Percentiles rank a stretch among this genome's conserved stretches.
phyloP scores from a whole-genome alignment of 805 yeast genomes.

The Torulaspora indica region DNA sequence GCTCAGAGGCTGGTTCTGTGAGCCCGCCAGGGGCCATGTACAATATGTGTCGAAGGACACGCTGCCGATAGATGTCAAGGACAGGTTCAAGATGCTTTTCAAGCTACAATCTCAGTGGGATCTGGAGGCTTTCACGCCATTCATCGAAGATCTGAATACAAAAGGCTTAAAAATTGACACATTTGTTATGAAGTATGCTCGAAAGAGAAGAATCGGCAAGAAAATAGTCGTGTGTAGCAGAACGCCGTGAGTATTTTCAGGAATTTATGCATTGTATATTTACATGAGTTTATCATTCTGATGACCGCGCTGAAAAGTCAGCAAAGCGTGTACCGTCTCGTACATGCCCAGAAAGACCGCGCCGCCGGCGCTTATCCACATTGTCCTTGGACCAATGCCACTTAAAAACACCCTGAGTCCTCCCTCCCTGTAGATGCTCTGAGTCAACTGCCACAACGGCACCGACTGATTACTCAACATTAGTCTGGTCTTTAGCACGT shows the following conservation, averaged over 20 bases:
- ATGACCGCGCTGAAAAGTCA: conserved; percentile 17
- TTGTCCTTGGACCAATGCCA: conserved; percentile 92
- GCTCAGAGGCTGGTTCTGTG: conserved; percentile 52
- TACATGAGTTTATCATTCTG: conserved; percentile 13
- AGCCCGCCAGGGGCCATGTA: conserved; percentile 44
- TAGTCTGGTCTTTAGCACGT: conserved; percentile 74
- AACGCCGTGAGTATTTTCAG: conserved; percentile 4
- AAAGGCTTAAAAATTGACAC: conserved; percentile 52
- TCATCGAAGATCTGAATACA: conserved; percentile 53
- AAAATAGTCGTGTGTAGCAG: conserved; percentile 37
- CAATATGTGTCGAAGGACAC: conserved; percentile 48
- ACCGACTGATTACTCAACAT: conserved; percentile 61
- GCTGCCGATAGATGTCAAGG: conserved; percentile 46
- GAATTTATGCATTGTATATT: conserved; percentile 7
- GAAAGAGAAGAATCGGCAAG: conserved; percentile 46
- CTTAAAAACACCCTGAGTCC: conserved; percentile 67
- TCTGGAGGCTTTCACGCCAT: conserved; percentile 58
- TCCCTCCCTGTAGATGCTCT: conserved; percentile 58
- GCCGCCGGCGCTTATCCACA: conserved; percentile 98
- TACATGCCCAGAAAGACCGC: conserved; percentile 94
- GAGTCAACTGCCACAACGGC: conserved; percentile 45
- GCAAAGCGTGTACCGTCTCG: conserved; percentile 56
- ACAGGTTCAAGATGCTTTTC: conserved; percentile 51
- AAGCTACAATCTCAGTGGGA: conserved; percentile 55
- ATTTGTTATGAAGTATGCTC: conserved; percentile 60